These are phyloP conservation scores for Paralagenidium karlingii DNA, from an alignment of 352 stramenopile species.

Conservation along the genomic window DNA sequence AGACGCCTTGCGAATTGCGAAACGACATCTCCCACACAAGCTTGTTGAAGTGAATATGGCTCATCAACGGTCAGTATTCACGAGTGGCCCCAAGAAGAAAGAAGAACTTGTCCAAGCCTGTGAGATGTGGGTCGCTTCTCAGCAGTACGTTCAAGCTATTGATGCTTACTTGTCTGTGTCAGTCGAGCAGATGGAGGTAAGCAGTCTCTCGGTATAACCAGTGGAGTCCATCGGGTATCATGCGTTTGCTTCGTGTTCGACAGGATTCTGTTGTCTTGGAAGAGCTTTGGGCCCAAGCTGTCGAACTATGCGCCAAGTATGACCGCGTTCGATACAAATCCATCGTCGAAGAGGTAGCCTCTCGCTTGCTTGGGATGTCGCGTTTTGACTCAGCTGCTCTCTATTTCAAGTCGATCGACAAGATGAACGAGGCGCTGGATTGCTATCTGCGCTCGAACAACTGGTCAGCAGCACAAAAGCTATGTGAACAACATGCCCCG, in stretches of 20 bases:
- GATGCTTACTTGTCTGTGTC: conserved; percentile 85
- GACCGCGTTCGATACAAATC: conserved; percentile 79
- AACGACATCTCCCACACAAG: conserved; percentile 88
- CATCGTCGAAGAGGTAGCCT: conserved; percentile 82
- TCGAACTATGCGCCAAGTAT: conserved; percentile 82
- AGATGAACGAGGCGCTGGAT: conserved; percentile 87
- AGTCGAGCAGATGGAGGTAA: conserved; percentile 48
- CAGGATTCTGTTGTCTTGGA: conserved; percentile 58
- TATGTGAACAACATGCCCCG: conserved; percentile 67
- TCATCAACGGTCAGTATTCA: conserved; percentile 71
- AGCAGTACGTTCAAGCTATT: conserved; percentile 86
- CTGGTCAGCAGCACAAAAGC: conserved; percentile 54
- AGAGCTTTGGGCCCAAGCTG: conserved; percentile 81
- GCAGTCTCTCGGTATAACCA: no score
- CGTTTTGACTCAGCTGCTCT: conserved; percentile 80
- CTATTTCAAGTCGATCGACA: conserved; percentile 82
- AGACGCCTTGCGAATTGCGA: conserved; percentile 83
- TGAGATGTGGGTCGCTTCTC: conserved; percentile 77
- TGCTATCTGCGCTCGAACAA: conserved; percentile 74
- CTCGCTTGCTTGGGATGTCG: conserved; percentile 64
- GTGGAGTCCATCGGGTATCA: no score
- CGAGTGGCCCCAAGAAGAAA: conserved; percentile 55
- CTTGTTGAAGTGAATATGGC: conserved; percentile 85
- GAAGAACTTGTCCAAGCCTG: conserved; percentile 77
- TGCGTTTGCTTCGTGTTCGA: background rate